A percentile compares a stretch with the other conserved stretches of the same genome.
Evolutionary conservation across 805 yeast genomes (phyloP).

Genomic region (Candida sithepensis): DNA sequence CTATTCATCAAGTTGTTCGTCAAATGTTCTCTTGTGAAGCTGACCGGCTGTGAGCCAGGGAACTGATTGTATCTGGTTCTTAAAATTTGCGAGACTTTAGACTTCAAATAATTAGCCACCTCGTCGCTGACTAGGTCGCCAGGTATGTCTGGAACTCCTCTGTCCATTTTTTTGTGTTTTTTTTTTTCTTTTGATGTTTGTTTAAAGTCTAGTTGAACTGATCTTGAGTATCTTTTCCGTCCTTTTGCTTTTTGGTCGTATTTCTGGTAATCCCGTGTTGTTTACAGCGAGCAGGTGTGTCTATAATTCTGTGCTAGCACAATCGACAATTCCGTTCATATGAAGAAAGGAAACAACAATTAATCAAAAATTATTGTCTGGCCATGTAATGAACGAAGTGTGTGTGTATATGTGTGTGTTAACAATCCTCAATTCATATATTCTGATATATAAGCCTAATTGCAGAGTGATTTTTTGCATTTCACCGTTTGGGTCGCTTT

Average conservation of each 20-base stretch:
- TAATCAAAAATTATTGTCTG: no score
- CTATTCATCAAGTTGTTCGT: conserved; percentile 53
- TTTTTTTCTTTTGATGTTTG: no score
- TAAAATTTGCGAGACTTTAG: conserved; percentile 61
- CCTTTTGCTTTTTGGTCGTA: neutral
- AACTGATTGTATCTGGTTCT: conserved; percentile 54
- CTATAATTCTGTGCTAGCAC: no score
- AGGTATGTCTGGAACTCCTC: conserved; percentile 80
- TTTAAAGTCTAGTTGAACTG: neutral
- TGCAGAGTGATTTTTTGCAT: no score
- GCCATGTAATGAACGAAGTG: no score
- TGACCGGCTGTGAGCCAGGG: conserved; percentile 95
- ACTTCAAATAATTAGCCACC: conserved; percentile 63
- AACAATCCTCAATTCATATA: no score
- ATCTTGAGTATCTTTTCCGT: neutral
- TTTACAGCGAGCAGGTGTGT: no score
- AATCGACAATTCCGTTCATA: neutral
- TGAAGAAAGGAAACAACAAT: neutral
- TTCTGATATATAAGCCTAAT: no score
- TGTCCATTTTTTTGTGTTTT: conserved; percentile 13
- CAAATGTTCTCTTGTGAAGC: conserved; percentile 76
- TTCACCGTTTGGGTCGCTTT: no score
- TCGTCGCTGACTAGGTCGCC: conserved; percentile 75
- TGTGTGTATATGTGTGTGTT: no score
- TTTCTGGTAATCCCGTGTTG: neutral